phyloP scores from a whole-genome alignment of 306 rosid genomes.

The Acacia melanoxylon region DNA sequence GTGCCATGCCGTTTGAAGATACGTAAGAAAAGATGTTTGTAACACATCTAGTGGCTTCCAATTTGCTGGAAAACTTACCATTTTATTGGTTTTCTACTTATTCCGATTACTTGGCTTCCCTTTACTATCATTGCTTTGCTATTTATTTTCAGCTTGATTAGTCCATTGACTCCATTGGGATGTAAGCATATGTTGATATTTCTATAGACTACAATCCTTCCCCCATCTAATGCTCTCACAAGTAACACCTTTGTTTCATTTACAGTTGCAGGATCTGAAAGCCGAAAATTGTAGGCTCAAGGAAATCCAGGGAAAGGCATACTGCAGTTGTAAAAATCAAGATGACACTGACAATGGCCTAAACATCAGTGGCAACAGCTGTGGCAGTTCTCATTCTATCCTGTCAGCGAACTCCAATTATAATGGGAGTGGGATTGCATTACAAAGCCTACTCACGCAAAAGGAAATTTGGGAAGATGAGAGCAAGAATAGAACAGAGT shows the following conservation, averaged over 20 bases:
- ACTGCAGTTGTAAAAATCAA: conserved; percentile 49
- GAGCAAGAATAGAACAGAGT: conserved; percentile 36
- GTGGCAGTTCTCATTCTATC: conserved; percentile 30
- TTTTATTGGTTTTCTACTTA: not conserved
- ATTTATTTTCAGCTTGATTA: conserved; percentile 21
- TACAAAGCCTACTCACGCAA: conserved; percentile 43
- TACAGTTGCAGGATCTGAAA: conserved; percentile 58
- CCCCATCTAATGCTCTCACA: conserved; percentile 19
- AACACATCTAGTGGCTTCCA: not conserved
- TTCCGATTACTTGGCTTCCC: not conserved
- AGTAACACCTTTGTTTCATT: conserved; percentile 2
- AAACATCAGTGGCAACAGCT: conserved; percentile 24
- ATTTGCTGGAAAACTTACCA: not conserved
- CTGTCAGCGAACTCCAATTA: conserved; percentile 47
- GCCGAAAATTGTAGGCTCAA: conserved; percentile 57
- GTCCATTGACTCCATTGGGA: conserved; percentile 1
- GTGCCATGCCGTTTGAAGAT: not conserved
- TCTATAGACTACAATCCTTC: not conserved
- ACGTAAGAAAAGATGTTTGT: not conserved
- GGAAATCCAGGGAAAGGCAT: conserved; percentile 60
- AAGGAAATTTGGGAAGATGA: conserved; percentile 44
- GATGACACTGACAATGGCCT: conserved; percentile 28
- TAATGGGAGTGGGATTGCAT: conserved; percentile 36
- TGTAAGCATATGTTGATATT: not conserved
- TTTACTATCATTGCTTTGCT: conserved; percentile 1